Base-by-base conservation (phyloP, 2,329 filamentous ascomycete species). In the Dactylellina cionopaga region DNA sequence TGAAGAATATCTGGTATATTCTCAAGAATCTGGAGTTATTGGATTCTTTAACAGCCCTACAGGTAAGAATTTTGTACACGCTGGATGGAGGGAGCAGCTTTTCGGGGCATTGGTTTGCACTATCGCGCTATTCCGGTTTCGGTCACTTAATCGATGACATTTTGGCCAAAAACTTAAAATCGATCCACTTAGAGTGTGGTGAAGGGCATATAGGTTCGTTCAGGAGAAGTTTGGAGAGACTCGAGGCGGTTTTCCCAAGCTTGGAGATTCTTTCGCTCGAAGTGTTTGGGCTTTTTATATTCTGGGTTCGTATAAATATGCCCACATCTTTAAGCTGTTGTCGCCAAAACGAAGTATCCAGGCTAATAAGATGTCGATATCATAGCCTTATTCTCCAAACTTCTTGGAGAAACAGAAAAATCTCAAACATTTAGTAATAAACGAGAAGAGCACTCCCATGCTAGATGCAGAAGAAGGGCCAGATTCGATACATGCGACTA, bases 401-500 rank as follows among this genome's bases (percentile, higher is more conserved):
- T 58, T 2, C 11, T 39, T 66, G 11, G 22, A 15, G 1, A 24
- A 5, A n/a, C 52, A 49, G 10, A 41, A 17, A n/a, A 9, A n/a
- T 4, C 10, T 66, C 4, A 49, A 33, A 37, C 41, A 24, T 10
- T 29, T 66, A 6, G 33, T 5, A 5, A 43, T 66, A 31, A 37
- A 10, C 5, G 62, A 66, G 17, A n/a, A 7, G 43, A 58, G 41
- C 33, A 66, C 4, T 33, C 31, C 24, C 0, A 11, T 22, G 6
- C n/a, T 66, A 3, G 63, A 54, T 10, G 13, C 13, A 1, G 63
- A 68, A n/a, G 29, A 46, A 35, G 44, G 63, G 6, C 54, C 54
- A 17, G 52, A 68, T 37, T 52, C 46, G 11, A 66, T 66, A 2
- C 43, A 58, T 7, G 51, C 43, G 3, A 58, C 62, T 5, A 58